Percentiles rank a stretch among this genome's conserved stretches.
These are phyloP conservation scores for Acephala macrosclerotiorum DNA, from an alignment of 2,329 filamentous ascomycete species.

Conservation along the genomic window DNA sequence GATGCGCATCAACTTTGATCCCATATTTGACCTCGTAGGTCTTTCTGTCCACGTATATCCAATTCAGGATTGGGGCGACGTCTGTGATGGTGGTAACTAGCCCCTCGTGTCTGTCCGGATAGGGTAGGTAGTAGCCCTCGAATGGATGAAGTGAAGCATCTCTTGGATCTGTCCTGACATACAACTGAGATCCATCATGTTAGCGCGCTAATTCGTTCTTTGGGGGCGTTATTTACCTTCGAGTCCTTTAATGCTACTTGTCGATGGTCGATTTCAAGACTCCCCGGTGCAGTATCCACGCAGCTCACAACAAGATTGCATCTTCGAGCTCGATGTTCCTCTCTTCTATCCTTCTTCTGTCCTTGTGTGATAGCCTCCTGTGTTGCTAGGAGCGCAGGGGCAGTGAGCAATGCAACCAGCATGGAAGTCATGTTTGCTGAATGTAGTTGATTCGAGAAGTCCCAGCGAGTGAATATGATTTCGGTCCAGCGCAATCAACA, in stretches of 20 bases:
- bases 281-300: slow-evolving; percentile 51
- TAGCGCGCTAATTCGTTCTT: slow-evolving; percentile 28
- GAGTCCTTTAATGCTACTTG: slow-evolving; percentile 53
- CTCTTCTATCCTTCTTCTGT: slow-evolving; percentile 55
- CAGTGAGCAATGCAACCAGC: slow-evolving; percentile 33
- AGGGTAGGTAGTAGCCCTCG: slow-evolving; percentile 63
- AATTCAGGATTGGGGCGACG: slow-evolving; percentile 68
- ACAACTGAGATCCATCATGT: slow-evolving; percentile 15
- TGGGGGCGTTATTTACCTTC: slow-evolving; percentile 45
- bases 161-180: slow-evolving; percentile 22
- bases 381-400: slow-evolving; percentile 54
- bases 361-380: slow-evolving; percentile 58
- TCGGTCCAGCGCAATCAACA: not conserved
- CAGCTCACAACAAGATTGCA: slow-evolving; percentile 57
- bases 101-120: slow-evolving; percentile 56
- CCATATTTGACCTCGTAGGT: slow-evolving; percentile 67
- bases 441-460: not conserved
- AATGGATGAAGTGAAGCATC: slow-evolving; percentile 53
- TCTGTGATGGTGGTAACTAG: slow-evolving; percentile 58
- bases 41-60: slow-evolving; percentile 68
- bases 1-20: slow-evolving; percentile 74
- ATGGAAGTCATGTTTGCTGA: slow-evolving; percentile 30
- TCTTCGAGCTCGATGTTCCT: slow-evolving; percentile 57
- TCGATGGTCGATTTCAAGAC: slow-evolving; percentile 53
- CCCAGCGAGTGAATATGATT: slow-evolving; percentile 1